A percentile compares a stretch with the other conserved stretches of the same genome.
Conservation (phyloP, 2,329 filamentous ascomycete species). For the Claviceps africana region DNA sequence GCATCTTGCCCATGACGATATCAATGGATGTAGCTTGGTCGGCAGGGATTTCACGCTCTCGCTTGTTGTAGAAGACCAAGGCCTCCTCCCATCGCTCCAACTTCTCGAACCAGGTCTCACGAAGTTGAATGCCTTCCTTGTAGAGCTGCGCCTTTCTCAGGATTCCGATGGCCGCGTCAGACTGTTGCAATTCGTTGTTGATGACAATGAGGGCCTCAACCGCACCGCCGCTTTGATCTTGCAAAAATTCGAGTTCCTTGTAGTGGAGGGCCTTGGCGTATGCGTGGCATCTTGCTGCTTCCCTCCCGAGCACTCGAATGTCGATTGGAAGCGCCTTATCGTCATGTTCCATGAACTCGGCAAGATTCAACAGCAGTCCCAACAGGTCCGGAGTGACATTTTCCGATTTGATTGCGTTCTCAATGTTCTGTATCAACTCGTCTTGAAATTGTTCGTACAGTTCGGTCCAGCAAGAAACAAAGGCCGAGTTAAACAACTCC, state of each 20-base stretch:
- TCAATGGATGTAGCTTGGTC: slow-evolving; percentile 59
- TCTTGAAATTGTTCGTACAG: slow-evolving; percentile 95
- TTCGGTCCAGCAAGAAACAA: slow-evolving; percentile 98
- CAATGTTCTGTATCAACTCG: slow-evolving; percentile 87
- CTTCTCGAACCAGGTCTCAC: slow-evolving; percentile 99
- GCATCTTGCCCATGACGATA: slow-evolving; percentile 99
- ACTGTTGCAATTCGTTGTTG: slow-evolving; percentile 98
- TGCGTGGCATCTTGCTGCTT: slow-evolving; percentile 91
- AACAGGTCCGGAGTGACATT: slow-evolving; percentile 94
- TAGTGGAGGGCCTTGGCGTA: slow-evolving; percentile 98
- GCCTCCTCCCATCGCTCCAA: slow-evolving; percentile 97
- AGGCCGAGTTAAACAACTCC: slow-evolving; percentile 95
- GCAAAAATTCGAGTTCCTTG: slow-evolving; percentile 95
- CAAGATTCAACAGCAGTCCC: slow-evolving; percentile 84
- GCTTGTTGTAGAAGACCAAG: slow-evolving; percentile 76
- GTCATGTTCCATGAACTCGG: slow-evolving; percentile 99
- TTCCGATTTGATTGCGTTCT: slow-evolving; percentile 85
- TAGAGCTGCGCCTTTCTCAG: slow-evolving; percentile 91
- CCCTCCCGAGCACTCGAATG: slow-evolving; percentile 83
- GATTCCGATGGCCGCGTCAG: slow-evolving; percentile 95
- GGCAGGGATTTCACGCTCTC: slow-evolving; percentile 54
- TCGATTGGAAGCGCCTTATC: slow-evolving; percentile 97
- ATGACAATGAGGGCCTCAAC: slow-evolving; percentile 97
- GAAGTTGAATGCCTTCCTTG: slow-evolving; percentile 80
- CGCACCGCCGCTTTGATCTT: slow-evolving; percentile 88